Conservation (phyloP, 371 early-diverging fungal genomes). For the Apophysomyces elegans region DNA sequence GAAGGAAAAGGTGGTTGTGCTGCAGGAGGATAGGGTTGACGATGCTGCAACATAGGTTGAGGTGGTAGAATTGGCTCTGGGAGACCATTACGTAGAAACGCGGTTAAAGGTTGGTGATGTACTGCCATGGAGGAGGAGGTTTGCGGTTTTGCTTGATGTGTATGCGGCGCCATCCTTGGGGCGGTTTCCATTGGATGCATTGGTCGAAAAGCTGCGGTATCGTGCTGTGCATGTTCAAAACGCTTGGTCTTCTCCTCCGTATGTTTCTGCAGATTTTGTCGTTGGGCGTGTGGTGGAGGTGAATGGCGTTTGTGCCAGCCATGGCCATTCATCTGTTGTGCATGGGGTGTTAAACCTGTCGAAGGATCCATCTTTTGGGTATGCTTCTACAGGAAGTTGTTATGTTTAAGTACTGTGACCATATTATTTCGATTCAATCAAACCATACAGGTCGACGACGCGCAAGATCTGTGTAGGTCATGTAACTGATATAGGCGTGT, state of each 20-base stretch:
- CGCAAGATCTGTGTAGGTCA: constrained; percentile 45
- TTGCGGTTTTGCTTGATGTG: constrained; percentile 1
- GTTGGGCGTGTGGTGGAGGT: background rate
- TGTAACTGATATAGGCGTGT: constrained; percentile 53
- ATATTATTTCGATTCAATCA: too few relatives aligned
- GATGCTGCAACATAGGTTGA: background rate
- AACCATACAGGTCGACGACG: constrained; percentile 17
- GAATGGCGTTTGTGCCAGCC: constrained; percentile 6
- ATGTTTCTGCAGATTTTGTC: constrained; percentile 2
- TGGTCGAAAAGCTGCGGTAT: constrained; percentile 1
- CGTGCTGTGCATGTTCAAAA: background rate
- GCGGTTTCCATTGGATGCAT: constrained; percentile 9
- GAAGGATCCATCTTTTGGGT: background rate
- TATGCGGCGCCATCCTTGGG: background rate
- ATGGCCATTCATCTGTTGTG: background rate
- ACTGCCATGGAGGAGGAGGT: constrained; percentile 1
- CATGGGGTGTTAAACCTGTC: background rate
- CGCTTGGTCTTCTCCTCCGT: background rate
- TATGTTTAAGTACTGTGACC: too few relatives aligned
- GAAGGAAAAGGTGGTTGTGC: constrained; percentile 9
- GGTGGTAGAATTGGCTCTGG: constrained; percentile 2
- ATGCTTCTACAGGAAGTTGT: background rate
- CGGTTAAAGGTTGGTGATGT: constrained; percentile 2
- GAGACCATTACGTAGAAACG: constrained; percentile 4
- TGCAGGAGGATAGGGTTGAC: background rate